A percentile compares a stretch with the other conserved stretches of the same genome.
phyloP scores from a whole-genome alignment of 192 early-diverging fungal species.

The Pecoramyces ruminantium region DNA sequence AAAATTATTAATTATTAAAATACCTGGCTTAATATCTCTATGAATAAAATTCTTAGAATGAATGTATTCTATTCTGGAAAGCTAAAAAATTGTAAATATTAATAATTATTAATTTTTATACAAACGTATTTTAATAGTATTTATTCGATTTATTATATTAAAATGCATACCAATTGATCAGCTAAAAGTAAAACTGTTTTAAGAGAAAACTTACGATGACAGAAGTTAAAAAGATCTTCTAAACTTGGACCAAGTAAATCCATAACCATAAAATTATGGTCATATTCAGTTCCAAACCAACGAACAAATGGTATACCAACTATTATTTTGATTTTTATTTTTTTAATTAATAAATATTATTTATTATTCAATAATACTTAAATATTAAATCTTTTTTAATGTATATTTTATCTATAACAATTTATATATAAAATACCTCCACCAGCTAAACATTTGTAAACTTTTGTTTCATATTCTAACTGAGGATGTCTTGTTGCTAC shows the following conservation, averaged over 20 bases:
- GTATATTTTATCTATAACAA: too few relatives aligned
- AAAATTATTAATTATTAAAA: neutral
- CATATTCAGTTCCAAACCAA: slow-evolving; percentile 66
- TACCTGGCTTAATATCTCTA: slow-evolving; percentile 45
- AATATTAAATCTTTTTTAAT: too few relatives aligned
- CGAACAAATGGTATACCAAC: slow-evolving; percentile 78
- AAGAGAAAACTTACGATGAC: slow-evolving; percentile 70
- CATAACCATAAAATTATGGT: slow-evolving; percentile 74
- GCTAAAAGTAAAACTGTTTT: slow-evolving; percentile 75
- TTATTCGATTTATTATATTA: too few relatives aligned
- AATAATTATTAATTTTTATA: too few relatives aligned
- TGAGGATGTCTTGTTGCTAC: slow-evolving; percentile 90
- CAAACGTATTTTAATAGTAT: too few relatives aligned
- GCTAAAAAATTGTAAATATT: slow-evolving; percentile 15
- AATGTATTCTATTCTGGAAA: slow-evolving; percentile 61
- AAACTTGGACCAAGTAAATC: slow-evolving; percentile 82
- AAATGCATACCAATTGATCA: slow-evolving; percentile 55
- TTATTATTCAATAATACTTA: too few relatives aligned
- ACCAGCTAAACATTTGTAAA: slow-evolving; percentile 86
- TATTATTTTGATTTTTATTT: neutral
- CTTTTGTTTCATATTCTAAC: slow-evolving; percentile 90
- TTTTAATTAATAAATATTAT: too few relatives aligned
- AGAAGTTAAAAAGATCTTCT: slow-evolving; percentile 80
- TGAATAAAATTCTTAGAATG: slow-evolving; percentile 82
- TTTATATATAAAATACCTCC: too few relatives aligned